A percentile compares a stretch with the other conserved stretches of the same genome.
Conservation (phyloP, 192 early-diverging fungal genomes). For the Dispira parvispora region DNA sequence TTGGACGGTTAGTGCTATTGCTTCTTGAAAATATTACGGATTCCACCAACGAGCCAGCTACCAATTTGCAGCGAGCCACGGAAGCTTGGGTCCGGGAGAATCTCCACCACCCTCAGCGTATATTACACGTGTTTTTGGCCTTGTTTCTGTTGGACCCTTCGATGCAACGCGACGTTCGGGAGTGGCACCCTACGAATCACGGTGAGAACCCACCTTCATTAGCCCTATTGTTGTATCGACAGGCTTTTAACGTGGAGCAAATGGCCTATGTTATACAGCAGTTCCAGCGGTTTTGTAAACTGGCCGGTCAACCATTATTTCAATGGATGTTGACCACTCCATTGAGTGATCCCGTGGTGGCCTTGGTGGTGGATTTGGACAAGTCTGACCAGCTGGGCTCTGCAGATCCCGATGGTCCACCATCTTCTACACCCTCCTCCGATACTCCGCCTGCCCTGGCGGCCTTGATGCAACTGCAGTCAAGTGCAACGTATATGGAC, state of each 20-base stretch:
- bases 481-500: background rate
- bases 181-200: constrained; percentile 12
- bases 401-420: too few relatives aligned
- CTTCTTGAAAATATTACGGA: constrained; percentile 39
- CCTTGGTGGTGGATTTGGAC: background rate
- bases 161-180: constrained; percentile 20
- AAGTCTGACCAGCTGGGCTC: background rate
- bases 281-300: constrained; percentile 13
- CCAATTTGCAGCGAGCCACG: constrained; percentile 12
- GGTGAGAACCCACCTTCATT: constrained; percentile 24
- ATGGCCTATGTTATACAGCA: constrained; percentile 47
- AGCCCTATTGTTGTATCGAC: constrained; percentile 29
- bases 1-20: constrained; percentile 60
- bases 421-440: too few relatives aligned
- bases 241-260: constrained; percentile 46
- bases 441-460: background rate
- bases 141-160: constrained; percentile 26
- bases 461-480: background rate
- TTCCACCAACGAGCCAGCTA: constrained; percentile 1
- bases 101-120: constrained; percentile 16
- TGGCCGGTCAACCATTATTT: background rate
- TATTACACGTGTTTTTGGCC: constrained; percentile 15
- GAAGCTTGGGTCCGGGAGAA: constrained; percentile 8
- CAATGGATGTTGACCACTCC: constrained; percentile 1
- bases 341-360: background rate